Percentiles rank a stretch among this genome's conserved stretches.
These are phyloP conservation scores for Sicyos edulis DNA, from an alignment of 306 rosid genomes.

Conservation along the genomic window DNA sequence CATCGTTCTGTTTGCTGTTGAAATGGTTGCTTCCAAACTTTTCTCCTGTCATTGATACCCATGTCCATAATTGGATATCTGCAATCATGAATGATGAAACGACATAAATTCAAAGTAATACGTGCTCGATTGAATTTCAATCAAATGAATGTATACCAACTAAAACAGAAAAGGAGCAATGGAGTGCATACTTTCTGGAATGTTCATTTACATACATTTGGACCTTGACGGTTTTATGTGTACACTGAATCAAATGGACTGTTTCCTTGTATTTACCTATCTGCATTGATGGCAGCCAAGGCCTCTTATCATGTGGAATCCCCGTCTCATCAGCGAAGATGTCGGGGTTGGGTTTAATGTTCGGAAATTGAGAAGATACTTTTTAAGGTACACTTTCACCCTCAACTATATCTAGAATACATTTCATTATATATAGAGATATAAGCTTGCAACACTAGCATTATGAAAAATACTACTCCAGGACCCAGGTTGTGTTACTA, in stretches of 20 bases:
- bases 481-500: not conserved
- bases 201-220: constrained; percentile 5
- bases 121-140: not conserved
- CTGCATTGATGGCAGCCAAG: constrained; percentile 48
- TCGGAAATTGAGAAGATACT: constrained; percentile 71
- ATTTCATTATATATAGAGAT: not conserved
- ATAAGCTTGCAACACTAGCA: not conserved
- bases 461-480: not conserved
- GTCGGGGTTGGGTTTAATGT: constrained; percentile 94
- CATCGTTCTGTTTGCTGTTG: constrained; percentile 9
- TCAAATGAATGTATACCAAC: not conserved
- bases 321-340: constrained; percentile 81
- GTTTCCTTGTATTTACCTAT: constrained; percentile 13
- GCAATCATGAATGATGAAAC: not conserved
- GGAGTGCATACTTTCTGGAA: not conserved
- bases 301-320: constrained; percentile 98
- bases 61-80: not conserved
- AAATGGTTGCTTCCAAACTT: not conserved
- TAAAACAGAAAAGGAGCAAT: not conserved
- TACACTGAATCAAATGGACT: not conserved
- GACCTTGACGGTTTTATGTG: not conserved
- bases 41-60: too few relatives aligned
- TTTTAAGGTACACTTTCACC: constrained; percentile 51
- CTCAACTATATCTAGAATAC: not conserved
- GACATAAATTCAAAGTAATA: constrained; percentile 5